phyloP scores from a whole-genome alignment of 192 early-diverging fungal genomes.

The Coemansia biformis region DNA sequence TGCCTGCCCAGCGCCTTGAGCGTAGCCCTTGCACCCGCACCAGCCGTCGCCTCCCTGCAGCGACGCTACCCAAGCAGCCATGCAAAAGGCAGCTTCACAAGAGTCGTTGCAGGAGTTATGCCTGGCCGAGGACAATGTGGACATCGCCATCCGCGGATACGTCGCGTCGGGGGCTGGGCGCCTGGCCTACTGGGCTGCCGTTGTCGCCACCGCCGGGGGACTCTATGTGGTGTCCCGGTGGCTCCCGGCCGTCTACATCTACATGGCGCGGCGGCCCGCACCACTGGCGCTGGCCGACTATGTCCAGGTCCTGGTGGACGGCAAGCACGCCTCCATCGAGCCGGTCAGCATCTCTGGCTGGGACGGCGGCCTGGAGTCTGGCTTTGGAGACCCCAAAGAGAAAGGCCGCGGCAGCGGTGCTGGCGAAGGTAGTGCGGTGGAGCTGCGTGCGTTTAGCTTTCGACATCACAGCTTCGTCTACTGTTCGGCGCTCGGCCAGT shows the following conservation, averaged over 20 bases:
- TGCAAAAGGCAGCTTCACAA: background rate
- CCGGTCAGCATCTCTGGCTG: background rate
- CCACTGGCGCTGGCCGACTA: constrained; percentile 7
- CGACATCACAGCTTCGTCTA: constrained; percentile 40
- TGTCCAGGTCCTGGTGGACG: constrained; percentile 10
- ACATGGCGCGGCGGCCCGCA: constrained; percentile 3
- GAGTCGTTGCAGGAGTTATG: constrained; percentile 5
- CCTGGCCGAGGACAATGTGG: constrained; percentile 18
- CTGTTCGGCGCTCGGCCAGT: constrained; percentile 8
- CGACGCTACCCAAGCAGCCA: background rate
- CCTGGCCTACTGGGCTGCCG: constrained; percentile 19
- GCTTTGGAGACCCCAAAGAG: constrained; percentile 8
- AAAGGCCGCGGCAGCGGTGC: background rate
- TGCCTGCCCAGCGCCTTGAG: too few species aligned
- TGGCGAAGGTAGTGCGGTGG: background rate
- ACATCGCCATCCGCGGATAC: constrained; percentile 11
- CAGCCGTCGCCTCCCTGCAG: too few species aligned
- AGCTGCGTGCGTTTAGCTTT: constrained; percentile 23
- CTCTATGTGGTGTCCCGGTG: constrained; percentile 21
- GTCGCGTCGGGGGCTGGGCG: constrained; percentile 3
- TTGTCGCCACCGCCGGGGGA: constrained; percentile 16
- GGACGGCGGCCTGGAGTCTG: background rate
- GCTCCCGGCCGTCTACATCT: constrained; percentile 17
- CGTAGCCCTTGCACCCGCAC: too few species aligned
- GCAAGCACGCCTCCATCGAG: constrained; percentile 28